Base-by-base conservation (phyloP, 73 alveolate genomes). In the Paramecium tetraurelia region DNA sequence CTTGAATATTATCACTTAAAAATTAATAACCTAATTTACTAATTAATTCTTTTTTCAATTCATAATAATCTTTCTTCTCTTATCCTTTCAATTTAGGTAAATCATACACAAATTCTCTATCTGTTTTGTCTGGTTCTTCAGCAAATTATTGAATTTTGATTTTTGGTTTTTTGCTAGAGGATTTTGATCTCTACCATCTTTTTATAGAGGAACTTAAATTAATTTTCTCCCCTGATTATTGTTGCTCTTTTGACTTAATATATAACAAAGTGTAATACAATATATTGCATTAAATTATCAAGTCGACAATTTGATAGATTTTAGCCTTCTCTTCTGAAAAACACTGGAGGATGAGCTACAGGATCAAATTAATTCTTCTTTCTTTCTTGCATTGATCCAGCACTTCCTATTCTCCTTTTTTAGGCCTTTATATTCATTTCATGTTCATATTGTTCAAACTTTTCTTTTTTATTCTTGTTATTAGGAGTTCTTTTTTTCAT, bases 301-400 rank as follows among this genome's bases (percentile, higher is more conserved):
- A 63, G 84, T 31, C 84, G 84, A 33, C 41, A 27, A 63, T 63
- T 63, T 63, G 84, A 63, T 27, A 63, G 24, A 63, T 63, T 63
- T 63, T 63, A 8, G 4, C 84, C 84, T 63, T 63, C 84, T 6
- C 84, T 63, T 33, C 84, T 63, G 31, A 63, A 63, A 63, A 63
- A 63, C 5, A 63, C 84, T 12, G 84, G 84, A 33, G 84, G 84
- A 63, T 63, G 84, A 14, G 84, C 84, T 3, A 63, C 29, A 63
- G 84, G 84, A 63, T 63, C 84, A 63, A 63, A 63, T 14, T 63
- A 33, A 33, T 63, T 63, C 46, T 63, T 63, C n/a, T 63, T 63
- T 33, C 84, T 63, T 63, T 63, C 84, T 27, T 63, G n/a, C 84
- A 63, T 63, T 11, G 84, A 63, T 11, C 84, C 84, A 31, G 84